Conservation (phyloP, 2,329 filamentous ascomycete species). For the Neopestalotiopsis rosae region DNA sequence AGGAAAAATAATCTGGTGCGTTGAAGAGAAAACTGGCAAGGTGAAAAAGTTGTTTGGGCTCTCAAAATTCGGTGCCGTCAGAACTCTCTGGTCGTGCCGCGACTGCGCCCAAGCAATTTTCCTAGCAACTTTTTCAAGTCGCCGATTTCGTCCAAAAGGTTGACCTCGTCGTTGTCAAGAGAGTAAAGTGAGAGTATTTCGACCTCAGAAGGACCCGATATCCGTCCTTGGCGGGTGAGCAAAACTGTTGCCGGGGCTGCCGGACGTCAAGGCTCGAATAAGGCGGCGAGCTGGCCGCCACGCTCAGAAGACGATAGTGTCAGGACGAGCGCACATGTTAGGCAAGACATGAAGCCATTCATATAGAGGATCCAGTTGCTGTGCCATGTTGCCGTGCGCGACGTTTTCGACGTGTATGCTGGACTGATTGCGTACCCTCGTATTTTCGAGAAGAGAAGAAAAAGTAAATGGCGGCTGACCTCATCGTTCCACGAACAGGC, state of each 20-base stretch:
- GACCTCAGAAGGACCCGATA: conserved; percentile 24
- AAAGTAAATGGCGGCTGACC: conserved; percentile 34
- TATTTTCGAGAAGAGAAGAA: conserved; percentile 24
- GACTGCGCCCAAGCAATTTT: too few relatives aligned
- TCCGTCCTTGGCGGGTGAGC: conserved; percentile 24
- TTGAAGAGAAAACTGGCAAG: background rate
- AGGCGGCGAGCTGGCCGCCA: background rate
- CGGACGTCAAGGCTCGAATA: conserved; percentile 25
- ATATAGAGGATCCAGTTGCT: conserved; percentile 20
- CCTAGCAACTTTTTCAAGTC: too few relatives aligned
- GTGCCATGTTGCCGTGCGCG: background rate
- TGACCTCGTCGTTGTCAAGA: background rate
- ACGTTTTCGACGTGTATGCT: background rate
- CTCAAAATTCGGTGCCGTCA: too few relatives aligned
- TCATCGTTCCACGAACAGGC: conserved; percentile 37
- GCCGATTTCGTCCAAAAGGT: background rate
- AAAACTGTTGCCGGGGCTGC: conserved; percentile 32
- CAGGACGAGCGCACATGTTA: conserved; percentile 28
- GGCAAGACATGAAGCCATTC: conserved; percentile 19
- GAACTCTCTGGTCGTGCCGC: too few relatives aligned
- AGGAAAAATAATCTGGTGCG: background rate
- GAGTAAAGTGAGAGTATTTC: conserved; percentile 3
- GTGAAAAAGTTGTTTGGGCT: background rate
- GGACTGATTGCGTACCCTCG: conserved; percentile 13
- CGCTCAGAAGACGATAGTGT: conserved; percentile 18